phyloP scores from a whole-genome alignment of 129 eudicot species.

The Helianthus tuberosus region DNA sequence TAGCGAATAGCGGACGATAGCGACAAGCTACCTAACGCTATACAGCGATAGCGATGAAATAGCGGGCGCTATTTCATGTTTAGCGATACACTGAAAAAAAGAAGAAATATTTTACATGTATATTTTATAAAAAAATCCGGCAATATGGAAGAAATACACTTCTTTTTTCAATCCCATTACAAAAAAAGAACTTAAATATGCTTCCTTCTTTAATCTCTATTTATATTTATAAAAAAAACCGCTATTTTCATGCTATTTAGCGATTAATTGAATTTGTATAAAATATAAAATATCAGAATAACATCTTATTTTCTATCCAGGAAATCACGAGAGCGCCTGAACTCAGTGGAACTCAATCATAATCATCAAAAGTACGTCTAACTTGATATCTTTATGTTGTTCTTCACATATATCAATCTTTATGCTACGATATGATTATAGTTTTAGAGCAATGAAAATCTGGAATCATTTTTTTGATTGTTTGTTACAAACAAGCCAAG shows the following conservation, averaged over 20 bases:
- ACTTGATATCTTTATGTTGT: slow-evolving; percentile 20
- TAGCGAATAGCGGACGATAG: no score
- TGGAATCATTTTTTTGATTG: slow-evolving; percentile 2
- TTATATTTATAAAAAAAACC: no score
- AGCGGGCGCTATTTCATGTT: no score
- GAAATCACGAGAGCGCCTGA: slow-evolving; percentile 54
- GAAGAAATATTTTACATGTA: no score
- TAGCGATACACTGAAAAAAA: no score
- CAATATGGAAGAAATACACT: no score
- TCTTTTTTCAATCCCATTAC: no score
- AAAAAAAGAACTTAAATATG: no score
- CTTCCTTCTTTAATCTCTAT: no score
- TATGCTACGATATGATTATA: slow-evolving; percentile 17
- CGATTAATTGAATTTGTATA: slow-evolving; percentile 4
- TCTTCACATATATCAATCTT: slow-evolving; percentile 15
- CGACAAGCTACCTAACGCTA: no score
- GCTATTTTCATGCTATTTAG: background rate
- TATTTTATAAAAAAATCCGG: no score
- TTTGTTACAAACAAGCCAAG: slow-evolving; percentile 11
- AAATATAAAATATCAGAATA: slow-evolving; percentile 7
- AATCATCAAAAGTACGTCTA: slow-evolving; percentile 51
- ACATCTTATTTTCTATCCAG: slow-evolving; percentile 46
- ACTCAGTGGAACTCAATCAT: slow-evolving; percentile 41
- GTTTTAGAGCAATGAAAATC: background rate
- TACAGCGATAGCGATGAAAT: no score